Percentiles rank a stretch among this genome's conserved stretches.
phyloP scores from a whole-genome alignment of 2,329 filamentous ascomycete genomes.

The Waltergamsia citrina region DNA sequence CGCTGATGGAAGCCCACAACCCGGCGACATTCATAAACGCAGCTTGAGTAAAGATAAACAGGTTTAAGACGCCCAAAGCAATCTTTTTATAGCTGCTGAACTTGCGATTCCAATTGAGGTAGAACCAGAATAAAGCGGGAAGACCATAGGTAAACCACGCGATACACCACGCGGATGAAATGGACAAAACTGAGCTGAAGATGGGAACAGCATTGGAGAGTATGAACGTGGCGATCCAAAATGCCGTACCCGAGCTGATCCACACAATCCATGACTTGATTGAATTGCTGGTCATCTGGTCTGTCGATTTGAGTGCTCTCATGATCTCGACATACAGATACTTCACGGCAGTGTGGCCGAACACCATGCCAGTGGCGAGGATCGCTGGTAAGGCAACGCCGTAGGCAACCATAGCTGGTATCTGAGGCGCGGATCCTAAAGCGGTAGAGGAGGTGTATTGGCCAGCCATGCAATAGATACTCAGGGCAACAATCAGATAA shows the following conservation, averaged over 20 bases:
- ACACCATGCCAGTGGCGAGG: conserved; percentile 19
- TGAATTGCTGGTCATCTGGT: conserved; percentile 21
- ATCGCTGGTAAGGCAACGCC: conserved; percentile 20
- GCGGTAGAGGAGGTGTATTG: conserved; percentile 21
- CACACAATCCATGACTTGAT: conserved; percentile 23
- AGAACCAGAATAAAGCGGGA: conserved; percentile 23
- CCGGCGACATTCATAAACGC: conserved; percentile 24
- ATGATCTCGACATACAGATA: conserved; percentile 17
- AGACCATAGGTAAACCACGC: conserved; percentile 27
- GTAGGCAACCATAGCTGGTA: conserved; percentile 22
- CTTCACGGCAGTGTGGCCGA: conserved; percentile 23
- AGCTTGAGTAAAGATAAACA: conserved; percentile 18
- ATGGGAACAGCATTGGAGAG: conserved; percentile 25
- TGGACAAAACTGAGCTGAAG: conserved; percentile 25
- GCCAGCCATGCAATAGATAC: conserved; percentile 20
- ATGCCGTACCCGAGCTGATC: conserved; percentile 20
- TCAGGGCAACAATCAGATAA: conserved; percentile 20
- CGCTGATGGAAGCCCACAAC: conserved; percentile 22
- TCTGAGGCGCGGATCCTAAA: conserved; percentile 19
- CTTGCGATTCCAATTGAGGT: conserved; percentile 22
- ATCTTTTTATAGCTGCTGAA: conserved; percentile 19
- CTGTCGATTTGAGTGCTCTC: conserved; percentile 14
- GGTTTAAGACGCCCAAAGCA: conserved; percentile 16
- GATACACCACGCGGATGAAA: conserved; percentile 23
- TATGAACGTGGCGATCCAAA: conserved; percentile 22